Conservation (phyloP, 768 basidiomycete species). For the Lyophyllum decastes region DNA sequence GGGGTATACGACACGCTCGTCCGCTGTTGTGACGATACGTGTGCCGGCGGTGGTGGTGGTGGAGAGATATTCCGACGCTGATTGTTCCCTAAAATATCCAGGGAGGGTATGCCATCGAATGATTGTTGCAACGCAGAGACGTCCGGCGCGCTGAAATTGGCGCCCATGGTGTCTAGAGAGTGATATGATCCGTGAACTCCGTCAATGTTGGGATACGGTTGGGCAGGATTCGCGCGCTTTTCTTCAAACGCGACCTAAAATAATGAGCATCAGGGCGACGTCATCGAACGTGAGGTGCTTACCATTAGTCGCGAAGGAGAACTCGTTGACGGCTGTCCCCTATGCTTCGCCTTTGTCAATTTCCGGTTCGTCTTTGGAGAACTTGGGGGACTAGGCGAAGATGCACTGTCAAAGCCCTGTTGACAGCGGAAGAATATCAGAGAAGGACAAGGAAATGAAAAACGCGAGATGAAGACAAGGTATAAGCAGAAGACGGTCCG, state of each 20-base stretch:
- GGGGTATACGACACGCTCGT: slow-evolving; percentile 8
- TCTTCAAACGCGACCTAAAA: slow-evolving; percentile 5
- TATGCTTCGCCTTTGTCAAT: slow-evolving; percentile 11
- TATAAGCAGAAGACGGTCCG: slow-evolving; percentile 1
- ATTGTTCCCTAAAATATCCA: background rate
- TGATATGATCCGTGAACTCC: background rate
- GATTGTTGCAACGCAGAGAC: background rate
- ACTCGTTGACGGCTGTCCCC: slow-evolving; percentile 2
- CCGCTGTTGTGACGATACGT: slow-evolving; percentile 1
- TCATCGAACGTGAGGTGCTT: slow-evolving; percentile 5
- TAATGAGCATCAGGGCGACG: slow-evolving; percentile 4
- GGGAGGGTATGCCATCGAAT: background rate
- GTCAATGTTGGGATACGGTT: background rate
- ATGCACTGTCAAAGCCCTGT: slow-evolving; percentile 8
- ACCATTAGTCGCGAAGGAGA: slow-evolving; percentile 11
- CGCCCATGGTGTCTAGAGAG: slow-evolving; percentile 9
- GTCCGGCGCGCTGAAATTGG: slow-evolving; percentile 9
- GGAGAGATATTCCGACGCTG: slow-evolving; percentile 1
- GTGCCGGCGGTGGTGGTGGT: slow-evolving; percentile 4
- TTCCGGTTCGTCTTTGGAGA: slow-evolving; percentile 16
- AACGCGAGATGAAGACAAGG: slow-evolving; percentile 10
- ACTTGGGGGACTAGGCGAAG: slow-evolving; percentile 10
- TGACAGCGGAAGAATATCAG: slow-evolving; percentile 2
- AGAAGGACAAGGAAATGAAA: slow-evolving; percentile 13
- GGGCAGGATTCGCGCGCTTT: background rate